Evolutionary conservation across 768 basidiomycete genomes (phyloP).

Genomic region (Phaeotremella skinneri): DNA sequence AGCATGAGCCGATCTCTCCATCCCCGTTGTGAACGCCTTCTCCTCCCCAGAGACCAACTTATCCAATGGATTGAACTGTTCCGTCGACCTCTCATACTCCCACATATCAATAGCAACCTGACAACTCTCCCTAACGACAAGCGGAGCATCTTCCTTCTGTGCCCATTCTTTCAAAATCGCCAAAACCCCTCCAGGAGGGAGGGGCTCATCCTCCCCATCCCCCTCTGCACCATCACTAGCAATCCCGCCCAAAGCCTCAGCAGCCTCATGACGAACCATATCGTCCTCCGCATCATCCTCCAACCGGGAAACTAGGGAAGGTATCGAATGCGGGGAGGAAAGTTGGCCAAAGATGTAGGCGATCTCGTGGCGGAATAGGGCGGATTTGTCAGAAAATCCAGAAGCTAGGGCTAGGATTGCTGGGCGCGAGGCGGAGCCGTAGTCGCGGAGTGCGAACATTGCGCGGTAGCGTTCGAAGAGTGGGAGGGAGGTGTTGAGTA

Average conservation of each 20-base stretch:
- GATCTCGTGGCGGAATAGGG: slow-evolving; percentile 98
- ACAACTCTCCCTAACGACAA: slow-evolving; percentile 92
- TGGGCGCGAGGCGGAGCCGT: slow-evolving; percentile 64
- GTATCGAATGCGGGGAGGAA: slow-evolving; percentile 80
- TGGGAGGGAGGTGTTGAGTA: slow-evolving; percentile 66
- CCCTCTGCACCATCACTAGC: slow-evolving; percentile 55
- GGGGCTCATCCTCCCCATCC: slow-evolving; percentile 48
- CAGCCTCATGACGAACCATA: slow-evolving; percentile 98
- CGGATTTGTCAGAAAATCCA: slow-evolving; percentile 84
- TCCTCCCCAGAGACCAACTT: slow-evolving; percentile 4
- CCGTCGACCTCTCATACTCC: slow-evolving; percentile 55
- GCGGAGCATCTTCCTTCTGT: slow-evolving; percentile 70
- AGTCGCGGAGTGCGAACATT: slow-evolving; percentile 96
- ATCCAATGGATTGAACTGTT: slow-evolving; percentile 48
- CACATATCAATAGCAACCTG: slow-evolving; percentile 96
- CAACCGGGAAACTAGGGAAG: slow-evolving; percentile 76
- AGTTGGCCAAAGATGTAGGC: slow-evolving; percentile 98
- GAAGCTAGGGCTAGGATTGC: slow-evolving; percentile 88
- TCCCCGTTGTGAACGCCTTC: slow-evolving; percentile 38
- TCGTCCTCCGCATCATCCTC: slow-evolving; percentile 71
- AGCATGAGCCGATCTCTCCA: slow-evolving; percentile 39
- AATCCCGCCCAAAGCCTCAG: slow-evolving; percentile 97
- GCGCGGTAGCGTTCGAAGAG: slow-evolving; percentile 94
- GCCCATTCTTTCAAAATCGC: slow-evolving; percentile 84
- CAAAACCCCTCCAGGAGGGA: slow-evolving; percentile 73